phyloP scores from a whole-genome alignment of 1,284 basidiomycete species.

The Marasmius oreades region DNA sequence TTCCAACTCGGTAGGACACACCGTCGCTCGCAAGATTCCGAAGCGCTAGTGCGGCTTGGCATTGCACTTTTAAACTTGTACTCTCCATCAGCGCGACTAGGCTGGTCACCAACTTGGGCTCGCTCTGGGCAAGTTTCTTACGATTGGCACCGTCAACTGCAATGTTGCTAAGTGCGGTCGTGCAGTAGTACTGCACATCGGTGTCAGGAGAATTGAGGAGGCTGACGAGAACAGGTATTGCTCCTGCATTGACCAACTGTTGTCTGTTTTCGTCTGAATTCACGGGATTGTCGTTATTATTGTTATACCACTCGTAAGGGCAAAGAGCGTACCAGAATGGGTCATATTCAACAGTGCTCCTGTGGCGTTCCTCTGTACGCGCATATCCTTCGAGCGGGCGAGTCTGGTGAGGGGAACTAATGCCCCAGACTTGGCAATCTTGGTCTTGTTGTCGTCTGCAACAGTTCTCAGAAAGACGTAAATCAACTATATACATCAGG shows the following conservation, averaged over 20 bases:
- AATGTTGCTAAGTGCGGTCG: slow-evolving; percentile 97
- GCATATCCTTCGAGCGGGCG: slow-evolving; percentile 98
- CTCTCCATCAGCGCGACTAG: slow-evolving; percentile 98
- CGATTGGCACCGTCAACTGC: slow-evolving; percentile 95
- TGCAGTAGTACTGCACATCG: slow-evolving; percentile 99
- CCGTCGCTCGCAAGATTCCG: slow-evolving; percentile 97
- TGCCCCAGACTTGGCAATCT: slow-evolving; percentile 99
- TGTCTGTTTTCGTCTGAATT: slow-evolving; percentile 92
- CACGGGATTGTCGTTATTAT: slow-evolving; percentile 8
- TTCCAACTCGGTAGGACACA: slow-evolving; percentile 35
- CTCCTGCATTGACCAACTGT: slow-evolving; percentile 97
- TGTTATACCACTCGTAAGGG: slow-evolving; percentile 4
- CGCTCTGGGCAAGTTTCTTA: slow-evolving; percentile 92
- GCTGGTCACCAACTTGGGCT: slow-evolving; percentile 94
- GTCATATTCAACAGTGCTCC: slow-evolving; percentile 99
- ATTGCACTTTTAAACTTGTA: slow-evolving; percentile 97
- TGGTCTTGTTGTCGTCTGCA: slow-evolving; percentile 98
- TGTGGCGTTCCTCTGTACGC: slow-evolving; percentile 98
- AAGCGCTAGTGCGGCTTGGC: slow-evolving; percentile 95
- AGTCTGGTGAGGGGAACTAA: slow-evolving; percentile 95
- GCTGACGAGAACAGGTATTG: slow-evolving; percentile 95
- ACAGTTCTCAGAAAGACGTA: slow-evolving; percentile 3
- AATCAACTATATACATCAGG: background rate
- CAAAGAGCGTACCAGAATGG: slow-evolving; percentile 76
- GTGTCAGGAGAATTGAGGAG: slow-evolving; percentile 97